Percentiles rank a stretch among this genome's conserved stretches.
Conservation (phyloP, 164 flowering plant genomes). For the Kalanchoe fedtschenkoi region DNA sequence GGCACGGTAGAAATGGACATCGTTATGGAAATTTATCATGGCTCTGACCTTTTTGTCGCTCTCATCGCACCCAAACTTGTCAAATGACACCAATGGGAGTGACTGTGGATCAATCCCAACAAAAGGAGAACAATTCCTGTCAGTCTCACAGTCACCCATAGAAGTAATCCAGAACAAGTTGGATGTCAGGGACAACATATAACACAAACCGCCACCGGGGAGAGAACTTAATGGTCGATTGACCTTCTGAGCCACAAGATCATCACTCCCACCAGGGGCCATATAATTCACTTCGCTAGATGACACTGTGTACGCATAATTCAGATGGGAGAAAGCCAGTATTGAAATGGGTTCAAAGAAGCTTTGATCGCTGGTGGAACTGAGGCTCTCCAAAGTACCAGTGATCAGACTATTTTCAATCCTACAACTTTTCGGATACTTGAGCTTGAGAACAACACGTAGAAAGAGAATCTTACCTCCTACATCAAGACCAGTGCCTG, state of each 20-base stretch:
- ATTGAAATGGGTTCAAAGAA: slow-evolving; percentile 30
- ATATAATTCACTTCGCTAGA: not conserved
- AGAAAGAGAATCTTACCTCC: slow-evolving; percentile 24
- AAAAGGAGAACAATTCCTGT: slow-evolving; percentile 21
- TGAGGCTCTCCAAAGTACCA: slow-evolving; percentile 34
- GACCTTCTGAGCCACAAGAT: not conserved
- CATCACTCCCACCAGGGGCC: not conserved
- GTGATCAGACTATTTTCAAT: slow-evolving; percentile 27
- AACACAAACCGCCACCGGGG: not conserved
- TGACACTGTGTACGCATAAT: slow-evolving; percentile 24
- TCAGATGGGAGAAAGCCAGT: slow-evolving; percentile 15
- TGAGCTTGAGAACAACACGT: slow-evolving; percentile 34
- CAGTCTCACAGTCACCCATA: slow-evolving; percentile 15
- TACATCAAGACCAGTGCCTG: slow-evolving; percentile 10
- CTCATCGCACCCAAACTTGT: not conserved
- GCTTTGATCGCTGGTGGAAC: slow-evolving; percentile 2
- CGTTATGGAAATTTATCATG: not conserved
- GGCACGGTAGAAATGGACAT: not conserved
- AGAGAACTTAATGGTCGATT: not conserved
- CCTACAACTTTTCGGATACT: slow-evolving; percentile 19
- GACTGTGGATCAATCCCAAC: not conserved
- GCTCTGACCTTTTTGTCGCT: not conserved
- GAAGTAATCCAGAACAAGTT: slow-evolving; percentile 23
- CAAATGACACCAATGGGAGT: not conserved
- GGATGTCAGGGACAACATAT: not conserved